Conservation (phyloP, 1,284 basidiomycete species). For the Salmacisia buchloeana region DNA sequence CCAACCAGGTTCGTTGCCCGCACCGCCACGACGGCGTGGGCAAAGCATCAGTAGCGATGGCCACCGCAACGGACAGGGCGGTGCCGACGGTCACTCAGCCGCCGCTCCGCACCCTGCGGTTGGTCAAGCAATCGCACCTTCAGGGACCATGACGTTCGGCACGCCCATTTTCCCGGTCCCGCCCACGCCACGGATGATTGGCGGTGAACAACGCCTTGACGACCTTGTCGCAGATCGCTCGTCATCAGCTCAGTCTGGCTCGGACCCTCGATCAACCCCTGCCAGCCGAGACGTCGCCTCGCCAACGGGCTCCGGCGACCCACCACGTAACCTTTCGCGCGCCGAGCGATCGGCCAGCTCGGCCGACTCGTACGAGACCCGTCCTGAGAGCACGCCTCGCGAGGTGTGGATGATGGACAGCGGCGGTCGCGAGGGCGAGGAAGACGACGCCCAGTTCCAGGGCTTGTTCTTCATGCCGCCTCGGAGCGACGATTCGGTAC, state of each 20-base stretch:
- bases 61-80: not conserved
- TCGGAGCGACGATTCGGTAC: not conserved
- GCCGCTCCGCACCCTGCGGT: not conserved
- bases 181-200: not conserved
- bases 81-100: not conserved
- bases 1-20: not conserved
- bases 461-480: conserved; percentile 7
- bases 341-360: not conserved
- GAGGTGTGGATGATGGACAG: conserved; percentile 5
- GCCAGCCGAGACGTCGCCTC: not conserved
- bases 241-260: not conserved
- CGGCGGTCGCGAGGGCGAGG: not conserved
- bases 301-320: not conserved
- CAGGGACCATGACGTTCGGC: not conserved
- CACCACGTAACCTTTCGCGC: not conserved
- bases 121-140: not conserved
- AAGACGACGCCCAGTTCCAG: conserved; percentile 1
- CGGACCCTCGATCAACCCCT: not conserved
- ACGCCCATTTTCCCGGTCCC: not conserved
- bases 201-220: too few species aligned
- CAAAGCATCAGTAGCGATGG: not conserved
- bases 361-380: not conserved
- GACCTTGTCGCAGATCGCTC: not conserved
- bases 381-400: not conserved
- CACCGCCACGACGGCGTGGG: not conserved